Percentiles rank a stretch among this genome's conserved stretches.
Evolutionary conservation across 192 early-diverging fungal species (phyloP).

Genomic region (Gamsiella multidivaricata): DNA sequence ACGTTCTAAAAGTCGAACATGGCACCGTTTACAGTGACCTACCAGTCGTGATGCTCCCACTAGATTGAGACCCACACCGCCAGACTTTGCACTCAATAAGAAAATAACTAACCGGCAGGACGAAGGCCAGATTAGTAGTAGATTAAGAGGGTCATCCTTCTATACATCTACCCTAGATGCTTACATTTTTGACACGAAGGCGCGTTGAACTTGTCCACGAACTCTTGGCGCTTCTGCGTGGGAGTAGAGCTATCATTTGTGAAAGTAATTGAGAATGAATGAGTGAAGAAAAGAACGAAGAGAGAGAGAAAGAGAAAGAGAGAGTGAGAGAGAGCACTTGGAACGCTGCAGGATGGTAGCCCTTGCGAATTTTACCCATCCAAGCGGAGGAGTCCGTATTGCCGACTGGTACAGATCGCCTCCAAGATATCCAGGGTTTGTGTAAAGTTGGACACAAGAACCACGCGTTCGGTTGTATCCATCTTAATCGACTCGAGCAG

Average conservation of each 20-base stretch:
- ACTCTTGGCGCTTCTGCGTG: constrained; percentile 54
- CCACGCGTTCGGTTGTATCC: constrained; percentile 64
- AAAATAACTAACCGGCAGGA: constrained; percentile 53
- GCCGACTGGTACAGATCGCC: constrained; percentile 41
- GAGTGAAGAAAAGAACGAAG: too few species aligned
- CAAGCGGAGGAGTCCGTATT: constrained; percentile 59
- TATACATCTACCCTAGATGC: not conserved
- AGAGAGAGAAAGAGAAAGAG: not conserved
- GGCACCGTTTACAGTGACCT: not conserved
- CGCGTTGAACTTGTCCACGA: constrained; percentile 60
- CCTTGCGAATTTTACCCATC: constrained; percentile 73
- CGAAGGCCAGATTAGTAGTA: too few species aligned
- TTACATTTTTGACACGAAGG: constrained; percentile 52
- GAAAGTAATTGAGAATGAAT: constrained; percentile 7
- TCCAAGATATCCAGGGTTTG: constrained; percentile 70
- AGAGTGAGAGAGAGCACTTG: too few species aligned
- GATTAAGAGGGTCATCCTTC: too few species aligned
- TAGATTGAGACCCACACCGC: constrained; percentile 72
- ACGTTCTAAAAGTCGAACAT: not conserved
- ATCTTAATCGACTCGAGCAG: constrained; percentile 23
- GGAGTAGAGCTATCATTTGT: constrained; percentile 16
- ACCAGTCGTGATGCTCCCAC: constrained; percentile 67
- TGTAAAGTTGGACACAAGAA: constrained; percentile 76
- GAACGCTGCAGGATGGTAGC: too few species aligned
- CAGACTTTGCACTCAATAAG: constrained; percentile 65